These are phyloP conservation scores for Rheum nobile DNA, from an alignment of 148 eudicot genomes.

Conservation along the genomic window DNA sequence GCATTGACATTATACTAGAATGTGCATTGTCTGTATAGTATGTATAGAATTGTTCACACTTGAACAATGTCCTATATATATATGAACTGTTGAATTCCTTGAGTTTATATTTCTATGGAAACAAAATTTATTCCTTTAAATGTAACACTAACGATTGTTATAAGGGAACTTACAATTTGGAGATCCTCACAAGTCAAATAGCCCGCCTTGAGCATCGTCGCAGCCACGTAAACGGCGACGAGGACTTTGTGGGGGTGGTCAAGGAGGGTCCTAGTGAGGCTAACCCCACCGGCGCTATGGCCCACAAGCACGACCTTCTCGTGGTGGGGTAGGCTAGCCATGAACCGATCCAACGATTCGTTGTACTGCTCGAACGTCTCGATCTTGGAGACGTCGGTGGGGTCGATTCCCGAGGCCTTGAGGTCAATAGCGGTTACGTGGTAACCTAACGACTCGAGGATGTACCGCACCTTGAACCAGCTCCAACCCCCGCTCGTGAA, in stretches of 20 bases:
- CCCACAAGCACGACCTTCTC: slow-evolving; percentile 20
- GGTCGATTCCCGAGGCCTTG: slow-evolving; percentile 10
- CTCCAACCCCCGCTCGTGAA: slow-evolving; percentile 11
- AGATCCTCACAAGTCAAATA: slow-evolving; percentile 10
- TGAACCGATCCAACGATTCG: slow-evolving; percentile 8
- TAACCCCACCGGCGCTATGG: slow-evolving; percentile 19
- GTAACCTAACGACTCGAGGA: slow-evolving; percentile 14
- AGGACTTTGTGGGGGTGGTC: slow-evolving; percentile 7
- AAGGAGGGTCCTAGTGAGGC: slow-evolving; percentile 9
- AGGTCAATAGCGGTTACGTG: slow-evolving; percentile 17
- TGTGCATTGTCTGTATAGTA: too few species aligned
- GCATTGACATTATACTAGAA: too few species aligned
- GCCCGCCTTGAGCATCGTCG: slow-evolving; percentile 20
- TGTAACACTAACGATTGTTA: too few species aligned
- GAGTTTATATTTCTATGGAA: too few species aligned
- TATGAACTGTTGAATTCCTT: too few species aligned
- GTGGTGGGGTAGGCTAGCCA: not conserved
- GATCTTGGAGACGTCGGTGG: not conserved
- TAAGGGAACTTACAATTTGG: slow-evolving; percentile 12
- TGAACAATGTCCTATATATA: too few species aligned
- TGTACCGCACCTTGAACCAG: slow-evolving; percentile 16
- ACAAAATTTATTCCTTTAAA: too few species aligned
- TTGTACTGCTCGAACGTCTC: slow-evolving; percentile 14
- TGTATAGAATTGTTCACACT: too few species aligned
- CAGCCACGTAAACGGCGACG: slow-evolving; percentile 13